Percentiles rank a stretch among this genome's conserved stretches.
Conservation (phyloP, 805 yeast genomes). For the Sugiyamaella qingdaonensis region DNA sequence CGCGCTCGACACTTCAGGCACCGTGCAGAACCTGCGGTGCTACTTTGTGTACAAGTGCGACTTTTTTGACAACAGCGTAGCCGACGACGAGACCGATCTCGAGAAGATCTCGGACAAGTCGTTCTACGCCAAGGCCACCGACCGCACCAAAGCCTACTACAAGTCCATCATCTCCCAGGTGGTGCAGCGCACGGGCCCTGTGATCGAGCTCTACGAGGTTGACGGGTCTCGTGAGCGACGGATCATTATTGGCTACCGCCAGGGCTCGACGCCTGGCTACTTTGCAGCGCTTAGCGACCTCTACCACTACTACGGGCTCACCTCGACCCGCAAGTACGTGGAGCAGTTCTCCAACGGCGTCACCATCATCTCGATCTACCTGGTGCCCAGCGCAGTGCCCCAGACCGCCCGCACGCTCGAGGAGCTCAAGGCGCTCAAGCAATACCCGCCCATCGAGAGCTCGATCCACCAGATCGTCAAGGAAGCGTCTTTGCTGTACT, state of each 20-base stretch:
- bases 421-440: slow-evolving; percentile 28
- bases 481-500: slow-evolving; percentile 88
- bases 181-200: slow-evolving; percentile 81
- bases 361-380: slow-evolving; percentile 81
- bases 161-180: slow-evolving; percentile 66
- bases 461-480: slow-evolving; percentile 85
- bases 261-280: slow-evolving; percentile 78
- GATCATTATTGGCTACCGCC: slow-evolving; percentile 82
- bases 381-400: slow-evolving; percentile 56
- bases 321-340: slow-evolving; percentile 83
- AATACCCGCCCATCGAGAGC: slow-evolving; percentile 54
- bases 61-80: slow-evolving; percentile 37
- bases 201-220: slow-evolving; percentile 78
- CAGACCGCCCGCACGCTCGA: slow-evolving; percentile 33
- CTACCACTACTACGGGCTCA: slow-evolving; percentile 82
- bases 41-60: slow-evolving; percentile 78
- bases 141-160: slow-evolving; percentile 74
- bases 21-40: slow-evolving; percentile 54
- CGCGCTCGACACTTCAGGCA: slow-evolving; percentile 30
- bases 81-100: slow-evolving; percentile 47
- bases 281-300: slow-evolving; percentile 81
- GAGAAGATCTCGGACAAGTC: slow-evolving; percentile 71
- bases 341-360: slow-evolving; percentile 90
- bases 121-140: slow-evolving; percentile 71
- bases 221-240: slow-evolving; percentile 81